phyloP scores from a whole-genome alignment of 2,329 filamentous ascomycete genomes.

The Trichoderma sp. region DNA sequence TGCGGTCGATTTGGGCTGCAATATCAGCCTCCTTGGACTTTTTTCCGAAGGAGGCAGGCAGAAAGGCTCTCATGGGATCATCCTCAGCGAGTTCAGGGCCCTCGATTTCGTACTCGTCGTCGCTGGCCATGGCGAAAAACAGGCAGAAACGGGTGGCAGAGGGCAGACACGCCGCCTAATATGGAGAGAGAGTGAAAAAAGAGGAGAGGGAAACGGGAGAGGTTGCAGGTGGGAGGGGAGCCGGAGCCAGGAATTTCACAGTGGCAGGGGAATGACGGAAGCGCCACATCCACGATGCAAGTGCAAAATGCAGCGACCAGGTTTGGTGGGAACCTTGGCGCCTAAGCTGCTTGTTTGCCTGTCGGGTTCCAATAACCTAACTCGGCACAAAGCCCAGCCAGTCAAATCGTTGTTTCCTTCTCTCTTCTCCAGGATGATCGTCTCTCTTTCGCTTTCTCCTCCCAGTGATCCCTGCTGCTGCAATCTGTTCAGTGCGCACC shows the following conservation, averaged over 20 bases:
- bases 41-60: constrained; percentile 85
- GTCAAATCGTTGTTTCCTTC: not conserved
- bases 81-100: constrained; percentile 57
- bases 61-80: constrained; percentile 72
- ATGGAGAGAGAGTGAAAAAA: constrained; percentile 1
- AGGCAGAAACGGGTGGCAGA: constrained; percentile 22
- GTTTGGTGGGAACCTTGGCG: constrained; percentile 20
- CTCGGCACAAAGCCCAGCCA: not conserved
- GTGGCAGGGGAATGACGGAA: constrained; percentile 16
- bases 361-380: constrained; percentile 15
- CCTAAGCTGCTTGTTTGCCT: constrained; percentile 2
- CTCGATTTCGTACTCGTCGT: constrained; percentile 61
- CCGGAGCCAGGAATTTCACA: constrained; percentile 25
- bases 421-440: not conserved
- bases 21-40: constrained; percentile 72
- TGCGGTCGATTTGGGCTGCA: constrained; percentile 77
- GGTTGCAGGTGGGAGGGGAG: constrained; percentile 23
- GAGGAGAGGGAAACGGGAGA: constrained; percentile 26
- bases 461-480: not conserved
- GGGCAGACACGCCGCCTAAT: not conserved
- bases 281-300: constrained; percentile 20
- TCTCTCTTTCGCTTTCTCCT: not conserved
- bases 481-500: not conserved
- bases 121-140: constrained; percentile 55
- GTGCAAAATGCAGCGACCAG: constrained; percentile 14